Percentiles rank a stretch among this genome's conserved stretches.
Conservation (phyloP, 2,329 filamentous ascomycete species). For the Dactylonectria estremocensis region DNA sequence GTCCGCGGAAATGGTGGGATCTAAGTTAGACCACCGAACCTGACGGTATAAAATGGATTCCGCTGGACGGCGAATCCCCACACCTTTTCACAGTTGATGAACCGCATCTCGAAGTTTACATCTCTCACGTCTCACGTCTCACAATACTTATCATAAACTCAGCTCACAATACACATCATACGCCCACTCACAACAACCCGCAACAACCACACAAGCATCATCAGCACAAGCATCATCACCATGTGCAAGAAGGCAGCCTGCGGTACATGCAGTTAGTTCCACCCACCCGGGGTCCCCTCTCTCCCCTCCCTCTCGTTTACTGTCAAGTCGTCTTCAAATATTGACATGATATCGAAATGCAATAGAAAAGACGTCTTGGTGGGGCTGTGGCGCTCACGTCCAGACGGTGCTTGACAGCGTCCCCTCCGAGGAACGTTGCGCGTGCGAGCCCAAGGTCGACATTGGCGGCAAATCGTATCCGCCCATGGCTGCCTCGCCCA, state of each 20-base stretch:
- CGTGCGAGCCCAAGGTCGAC: constrained; percentile 75
- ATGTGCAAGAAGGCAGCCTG: constrained; percentile 32
- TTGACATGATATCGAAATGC: background rate
- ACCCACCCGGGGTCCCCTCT: constrained; percentile 6
- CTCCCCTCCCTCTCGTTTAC: background rate
- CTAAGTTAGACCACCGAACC: background rate
- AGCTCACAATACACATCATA: no score
- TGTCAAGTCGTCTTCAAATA: background rate
- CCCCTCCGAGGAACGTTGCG: constrained; percentile 73
- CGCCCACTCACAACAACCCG: background rate
- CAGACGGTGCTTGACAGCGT: constrained; percentile 73
- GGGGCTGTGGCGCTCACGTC: constrained; percentile 76
- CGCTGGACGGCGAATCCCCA: background rate
- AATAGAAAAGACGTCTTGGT: constrained; percentile 65
- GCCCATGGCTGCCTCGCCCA: constrained; percentile 68
- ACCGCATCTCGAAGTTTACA: background rate
- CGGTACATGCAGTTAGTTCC: constrained; percentile 25
- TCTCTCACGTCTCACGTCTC: background rate
- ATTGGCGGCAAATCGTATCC: constrained; percentile 75
- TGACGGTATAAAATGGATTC: background rate
- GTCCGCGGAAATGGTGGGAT: background rate
- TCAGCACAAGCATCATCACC: background rate
- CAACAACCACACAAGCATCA: background rate
- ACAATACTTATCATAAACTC: no score
- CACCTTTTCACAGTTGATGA: background rate